Evolutionary conservation across 345 rosid species (phyloP), one percentile per base, ranked within the genome.

Genomic region (Nephelium lappaceum): DNA sequence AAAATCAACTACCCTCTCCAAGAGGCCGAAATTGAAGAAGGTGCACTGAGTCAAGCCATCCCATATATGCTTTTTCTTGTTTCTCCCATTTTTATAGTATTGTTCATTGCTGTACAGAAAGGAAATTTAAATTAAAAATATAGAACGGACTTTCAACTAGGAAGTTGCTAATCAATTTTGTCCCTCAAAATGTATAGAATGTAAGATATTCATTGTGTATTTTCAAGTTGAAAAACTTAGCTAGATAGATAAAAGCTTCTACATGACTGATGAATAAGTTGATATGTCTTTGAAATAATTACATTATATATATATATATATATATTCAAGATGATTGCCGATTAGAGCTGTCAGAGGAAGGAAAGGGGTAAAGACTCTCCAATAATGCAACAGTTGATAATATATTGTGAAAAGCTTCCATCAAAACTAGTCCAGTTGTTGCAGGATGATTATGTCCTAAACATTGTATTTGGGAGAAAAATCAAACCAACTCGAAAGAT

Each of bases 11-110:
- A 82, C 81, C 8, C 78, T 55, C 43, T 66, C 0, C 67, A 80
- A 24, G 88, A 84, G 76, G 89, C 81, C 11, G 89, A 71, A 74
- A 75, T 14, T 12, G 81, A 78, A 31, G 85, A 84, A 66, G 86
- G 76, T 81, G 88, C 82, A 55, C 77, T 87, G 66, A 83, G 62
- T 80, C 87, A 91, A 83, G 91, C 88, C 58, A 85, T 93, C 24
- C 95, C 89, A 2, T 93, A 91, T 76, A 69, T 91, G 76, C 43
- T 91, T 77, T 85, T 93, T 75, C 95, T 92, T 77, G 85, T 77
- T 65, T 93, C 98, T 73, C 98, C 98, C 24, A 85, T 95, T 80
- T 53, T 93, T 58, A 24, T 86, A 41, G 85, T 95, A 10, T 80
- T 92, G 18, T 31, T 86, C 63, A 70, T 89, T 43, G 94, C 96